Base-by-base conservation (phyloP, 805 yeast species). In the Kodamaea hsintzibuensis region DNA sequence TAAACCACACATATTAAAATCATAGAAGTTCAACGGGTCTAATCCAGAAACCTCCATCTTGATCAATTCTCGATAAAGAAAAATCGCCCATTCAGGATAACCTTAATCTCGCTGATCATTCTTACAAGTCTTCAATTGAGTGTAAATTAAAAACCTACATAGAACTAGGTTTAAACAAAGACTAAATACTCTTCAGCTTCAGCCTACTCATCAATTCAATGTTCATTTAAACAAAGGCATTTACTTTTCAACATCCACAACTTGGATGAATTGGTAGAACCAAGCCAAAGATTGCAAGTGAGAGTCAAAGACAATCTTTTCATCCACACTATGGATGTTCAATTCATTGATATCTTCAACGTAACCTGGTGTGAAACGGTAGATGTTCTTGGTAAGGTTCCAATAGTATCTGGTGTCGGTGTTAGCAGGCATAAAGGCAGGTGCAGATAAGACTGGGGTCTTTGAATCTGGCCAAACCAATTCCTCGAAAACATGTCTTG, bases 341-440 rank as follows among this genome's bases (percentile, higher is more conserved):
- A 47, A 40, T 10, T 38, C 51, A 10, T 14, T 13, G 33, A 55
- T 42, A 51, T 62, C 57, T 10, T 52, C 54, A 9, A 47, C 27
- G 27, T 54, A 55, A 25, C 46, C 52, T 3, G 77, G 75, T 7
- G 73, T 56, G 61, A 63, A 83, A 60, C 89, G 76, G 71, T 75
- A 84, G 53, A 84, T 82, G 63, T 82, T 76, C 51, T 69, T 71
- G 13, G 85, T 75, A 62, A 84, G 71, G 50, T 74, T 66, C 85
- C 86, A 82, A 65, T 84, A 84, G 59, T 79, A 72, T 57, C 77
- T 76, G 10, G 88, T 83, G 65, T 84, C 89, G 2, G 89, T 84
- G 64, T 84, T 84, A 7, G 82, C 88, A 7, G 85, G 72, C 71
- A 80, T 76, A 19, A 82, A 63, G 14, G 75, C 73, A 14, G 88